These are phyloP conservation scores for Obba rivulosa DNA, from an alignment of 768 basidiomycete species.

Conservation along the genomic window DNA sequence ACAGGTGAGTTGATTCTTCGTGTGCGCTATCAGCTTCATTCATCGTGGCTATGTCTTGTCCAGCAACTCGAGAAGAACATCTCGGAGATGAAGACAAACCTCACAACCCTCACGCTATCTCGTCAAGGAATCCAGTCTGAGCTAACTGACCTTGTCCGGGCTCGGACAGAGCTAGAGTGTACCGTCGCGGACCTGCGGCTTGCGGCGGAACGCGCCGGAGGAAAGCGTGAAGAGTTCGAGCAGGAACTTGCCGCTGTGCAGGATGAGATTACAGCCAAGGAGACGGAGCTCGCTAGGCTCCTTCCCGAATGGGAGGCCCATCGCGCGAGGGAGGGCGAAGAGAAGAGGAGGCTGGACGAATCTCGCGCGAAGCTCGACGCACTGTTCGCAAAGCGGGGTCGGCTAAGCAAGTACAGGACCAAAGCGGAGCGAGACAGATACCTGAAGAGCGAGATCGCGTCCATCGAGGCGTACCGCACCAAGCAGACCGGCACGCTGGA, in stretches of 20 bases:
- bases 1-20: too few species aligned
- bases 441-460: conserved; percentile 71
- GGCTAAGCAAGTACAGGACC: conserved; percentile 78
- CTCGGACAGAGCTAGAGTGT: conserved; percentile 84
- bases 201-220: conserved; percentile 59
- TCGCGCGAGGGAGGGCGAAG: conserved; percentile 42
- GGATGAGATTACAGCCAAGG: conserved; percentile 56
- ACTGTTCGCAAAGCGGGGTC: conserved; percentile 87
- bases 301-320: conserved; percentile 67
- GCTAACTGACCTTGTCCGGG: conserved; percentile 79
- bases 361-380: conserved; percentile 65
- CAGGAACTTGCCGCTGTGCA: conserved; percentile 59
- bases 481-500: conserved; percentile 54
- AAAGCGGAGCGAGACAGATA: conserved; percentile 80
- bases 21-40: too few species aligned
- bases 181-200: conserved; percentile 70
- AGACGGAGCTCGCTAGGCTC: conserved; percentile 55
- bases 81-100: conserved; percentile 58
- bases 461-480: conserved; percentile 55
- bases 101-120: conserved; percentile 65
- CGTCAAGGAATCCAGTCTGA: conserved; percentile 78
- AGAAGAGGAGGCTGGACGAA: conserved; percentile 68
- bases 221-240: conserved; percentile 57
- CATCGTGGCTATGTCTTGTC: neutral
- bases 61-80: conserved; percentile 74